phyloP scores from a whole-genome alignment of 148 eudicot species.

The Cornus kousa region DNA sequence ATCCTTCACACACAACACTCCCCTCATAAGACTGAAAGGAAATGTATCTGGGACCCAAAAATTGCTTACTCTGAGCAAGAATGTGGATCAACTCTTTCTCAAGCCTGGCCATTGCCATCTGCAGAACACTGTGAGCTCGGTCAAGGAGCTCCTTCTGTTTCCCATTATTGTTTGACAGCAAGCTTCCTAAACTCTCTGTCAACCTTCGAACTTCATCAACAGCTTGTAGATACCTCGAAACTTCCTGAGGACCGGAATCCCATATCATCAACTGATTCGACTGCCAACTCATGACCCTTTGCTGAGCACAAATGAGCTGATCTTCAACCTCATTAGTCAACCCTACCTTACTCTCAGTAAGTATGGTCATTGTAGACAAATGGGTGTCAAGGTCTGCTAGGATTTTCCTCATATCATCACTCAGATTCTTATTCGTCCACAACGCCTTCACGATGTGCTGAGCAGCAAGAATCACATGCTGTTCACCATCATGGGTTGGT shows the following conservation, averaged over 20 bases:
- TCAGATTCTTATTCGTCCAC: conserved; percentile 16
- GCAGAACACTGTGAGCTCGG: conserved; percentile 36
- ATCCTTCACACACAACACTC: conserved; percentile 19
- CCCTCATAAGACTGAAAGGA: conserved; percentile 16
- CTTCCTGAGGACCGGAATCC: conserved; percentile 29
- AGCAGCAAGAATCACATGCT: conserved; percentile 36
- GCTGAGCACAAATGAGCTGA: conserved; percentile 28
- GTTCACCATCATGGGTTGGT: conserved; percentile 22
- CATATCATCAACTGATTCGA: conserved; percentile 33
- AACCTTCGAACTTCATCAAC: conserved; percentile 39
- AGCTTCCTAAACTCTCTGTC: conserved; percentile 20
- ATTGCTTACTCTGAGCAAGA: conserved; percentile 33
- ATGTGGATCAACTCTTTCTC: conserved; percentile 37
- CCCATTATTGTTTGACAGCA: conserved; percentile 14
- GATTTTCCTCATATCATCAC: conserved; percentile 16
- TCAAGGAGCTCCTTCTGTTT: conserved; percentile 26
- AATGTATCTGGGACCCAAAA: conserved; percentile 17
- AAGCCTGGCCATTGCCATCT: conserved; percentile 43
- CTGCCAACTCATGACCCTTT: conserved; percentile 28
- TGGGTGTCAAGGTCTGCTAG: conserved; percentile 30
- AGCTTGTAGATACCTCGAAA: conserved; percentile 33
- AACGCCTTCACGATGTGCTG: conserved; percentile 37
- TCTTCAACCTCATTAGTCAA: conserved; percentile 27
- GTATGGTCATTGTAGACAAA: conserved; percentile 23
- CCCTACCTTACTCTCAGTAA: conserved; percentile 6